These are phyloP conservation scores for Colletotrichum navitas DNA, from an alignment of 2,329 filamentous ascomycete genomes.

Conservation along the genomic window DNA sequence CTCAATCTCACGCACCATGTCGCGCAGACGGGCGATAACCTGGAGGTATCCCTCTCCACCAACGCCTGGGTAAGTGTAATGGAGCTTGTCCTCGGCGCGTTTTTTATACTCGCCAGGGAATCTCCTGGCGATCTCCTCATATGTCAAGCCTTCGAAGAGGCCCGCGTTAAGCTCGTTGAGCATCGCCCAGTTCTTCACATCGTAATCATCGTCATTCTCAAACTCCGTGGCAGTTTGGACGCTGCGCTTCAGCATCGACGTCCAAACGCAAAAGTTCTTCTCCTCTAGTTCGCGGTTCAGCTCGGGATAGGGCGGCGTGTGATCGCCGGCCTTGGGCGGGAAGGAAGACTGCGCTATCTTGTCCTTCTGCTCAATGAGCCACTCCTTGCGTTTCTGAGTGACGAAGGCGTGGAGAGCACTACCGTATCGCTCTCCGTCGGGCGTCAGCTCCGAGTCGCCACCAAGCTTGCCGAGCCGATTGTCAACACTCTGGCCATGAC, in stretches of 20 bases:
- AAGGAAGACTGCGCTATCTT: constrained; percentile 83
- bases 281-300: constrained; percentile 76
- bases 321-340: constrained; percentile 90
- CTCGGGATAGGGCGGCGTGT: constrained; percentile 94
- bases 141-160: constrained; percentile 93
- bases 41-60: constrained; percentile 97
- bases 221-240: constrained; percentile 91
- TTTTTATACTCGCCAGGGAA: constrained; percentile 85
- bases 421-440: constrained; percentile 84
- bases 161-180: constrained; percentile 96
- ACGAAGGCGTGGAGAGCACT: constrained; percentile 86
- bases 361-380: constrained; percentile 85
- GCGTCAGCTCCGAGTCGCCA: constrained; percentile 87
- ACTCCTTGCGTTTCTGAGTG: constrained; percentile 81
- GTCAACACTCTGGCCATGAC: constrained; percentile 91
- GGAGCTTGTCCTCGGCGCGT: constrained; percentile 87
- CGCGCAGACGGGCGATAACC: constrained; percentile 93
- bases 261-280: constrained; percentile 98
- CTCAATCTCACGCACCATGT: constrained; percentile 97
- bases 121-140: constrained; percentile 85
- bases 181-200: constrained; percentile 98
- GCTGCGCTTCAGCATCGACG: constrained; percentile 93
- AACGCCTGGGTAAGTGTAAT: constrained; percentile 95
- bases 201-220: constrained; percentile 91
- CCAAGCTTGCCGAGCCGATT: constrained; percentile 91